phyloP scores from a whole-genome alignment of 129 eudicot genomes.

The Lonicera japonica region DNA sequence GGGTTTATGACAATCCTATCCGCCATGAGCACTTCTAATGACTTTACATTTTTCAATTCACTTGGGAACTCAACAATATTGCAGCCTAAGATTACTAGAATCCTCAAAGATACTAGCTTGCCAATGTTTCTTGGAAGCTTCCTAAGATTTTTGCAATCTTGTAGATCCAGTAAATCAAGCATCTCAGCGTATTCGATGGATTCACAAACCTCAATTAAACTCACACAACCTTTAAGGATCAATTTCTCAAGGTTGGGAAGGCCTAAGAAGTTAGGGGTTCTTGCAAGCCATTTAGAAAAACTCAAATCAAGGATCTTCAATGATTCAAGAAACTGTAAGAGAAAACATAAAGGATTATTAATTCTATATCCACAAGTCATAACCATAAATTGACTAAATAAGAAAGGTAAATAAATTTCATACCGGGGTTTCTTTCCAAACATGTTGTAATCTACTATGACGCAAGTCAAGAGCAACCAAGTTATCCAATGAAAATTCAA shows the following conservation, averaged over 20 bases:
- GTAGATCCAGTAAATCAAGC: not conserved
- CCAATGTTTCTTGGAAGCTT: not conserved
- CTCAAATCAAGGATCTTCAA: conserved; percentile 15
- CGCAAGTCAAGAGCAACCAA: not conserved
- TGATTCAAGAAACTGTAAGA: conserved; percentile 1
- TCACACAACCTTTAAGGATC: not conserved
- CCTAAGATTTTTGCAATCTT: conserved; percentile 5
- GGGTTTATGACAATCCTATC: not conserved
- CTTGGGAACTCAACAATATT: not conserved
- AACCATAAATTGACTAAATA: no score
- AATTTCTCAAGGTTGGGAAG: conserved; percentile 7
- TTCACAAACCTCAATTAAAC: not conserved
- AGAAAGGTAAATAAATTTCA: no score
- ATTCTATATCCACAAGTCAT: no score
- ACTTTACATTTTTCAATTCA: not conserved
- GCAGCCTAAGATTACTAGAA: conserved; percentile 1
- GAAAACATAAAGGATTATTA: no score
- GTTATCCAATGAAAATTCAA: not conserved
- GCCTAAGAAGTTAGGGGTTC: not conserved
- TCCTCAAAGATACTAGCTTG: not conserved
- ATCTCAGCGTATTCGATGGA: not conserved
- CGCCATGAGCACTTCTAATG: not conserved
- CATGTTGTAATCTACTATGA: not conserved
- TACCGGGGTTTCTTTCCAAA: not conserved
- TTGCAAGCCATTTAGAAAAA: not conserved